Evolutionary conservation across 2,329 filamentous ascomycete genomes (phyloP).

Genomic region (Aspergillus niger): DNA sequence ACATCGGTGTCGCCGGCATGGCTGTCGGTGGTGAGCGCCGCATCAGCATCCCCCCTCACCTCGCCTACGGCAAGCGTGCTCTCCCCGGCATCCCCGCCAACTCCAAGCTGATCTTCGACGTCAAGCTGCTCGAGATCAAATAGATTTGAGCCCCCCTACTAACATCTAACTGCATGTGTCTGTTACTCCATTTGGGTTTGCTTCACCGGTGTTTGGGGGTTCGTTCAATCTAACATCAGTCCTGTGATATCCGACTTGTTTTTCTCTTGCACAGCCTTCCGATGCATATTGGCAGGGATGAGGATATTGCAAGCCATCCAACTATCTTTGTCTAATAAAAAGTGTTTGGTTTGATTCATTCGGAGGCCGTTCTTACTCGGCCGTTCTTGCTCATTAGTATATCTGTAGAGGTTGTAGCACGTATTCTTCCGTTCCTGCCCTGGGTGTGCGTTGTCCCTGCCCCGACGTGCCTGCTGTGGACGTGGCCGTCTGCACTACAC

Average conservation of each 20-base stretch:
- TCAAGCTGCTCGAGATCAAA: constrained; percentile 83
- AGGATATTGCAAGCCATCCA: constrained; percentile 36
- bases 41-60: constrained; percentile 80
- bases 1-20: constrained; percentile 92
- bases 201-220: constrained; percentile 27
- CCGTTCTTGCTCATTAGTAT: not conserved
- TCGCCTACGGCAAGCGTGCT: constrained; percentile 85
- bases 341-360: constrained; percentile 2
- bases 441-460: not conserved
- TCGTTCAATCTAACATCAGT: constrained; percentile 26
- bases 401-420: not conserved
- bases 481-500: not conserved
- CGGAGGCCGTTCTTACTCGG: not conserved
- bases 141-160: constrained; percentile 47
- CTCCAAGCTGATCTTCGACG: constrained; percentile 88
- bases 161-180: not conserved
- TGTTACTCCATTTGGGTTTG: constrained; percentile 12
- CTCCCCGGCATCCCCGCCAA: constrained; percentile 86
- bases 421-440: not conserved
- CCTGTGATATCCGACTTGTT: constrained; percentile 43
- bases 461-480: not conserved
- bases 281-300: constrained; percentile 32
- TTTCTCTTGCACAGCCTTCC: constrained; percentile 31
- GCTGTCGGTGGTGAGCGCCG: constrained; percentile 89
- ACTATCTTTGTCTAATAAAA: constrained; percentile 13